Conservation (phyloP, 2,329 filamentous ascomycete genomes). For the Fusarium mangiferae region DNA sequence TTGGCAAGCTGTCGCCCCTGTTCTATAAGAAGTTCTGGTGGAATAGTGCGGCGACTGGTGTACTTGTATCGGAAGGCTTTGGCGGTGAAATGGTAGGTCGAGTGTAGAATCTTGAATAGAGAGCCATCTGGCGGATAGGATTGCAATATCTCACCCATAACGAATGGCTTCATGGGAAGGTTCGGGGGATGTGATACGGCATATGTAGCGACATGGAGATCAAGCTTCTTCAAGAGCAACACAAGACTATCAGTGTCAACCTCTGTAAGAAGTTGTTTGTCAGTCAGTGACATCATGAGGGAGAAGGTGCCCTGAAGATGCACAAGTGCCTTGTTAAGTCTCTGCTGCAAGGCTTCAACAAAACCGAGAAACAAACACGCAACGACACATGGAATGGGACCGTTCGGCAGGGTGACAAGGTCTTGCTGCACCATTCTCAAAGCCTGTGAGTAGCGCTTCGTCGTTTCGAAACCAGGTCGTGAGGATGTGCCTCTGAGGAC, state of each 20-base stretch:
- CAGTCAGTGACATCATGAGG: slow-evolving; percentile 12
- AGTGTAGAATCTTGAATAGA: slow-evolving; percentile 12
- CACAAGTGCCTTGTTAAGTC: slow-evolving; percentile 1
- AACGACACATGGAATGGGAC: slow-evolving; percentile 21
- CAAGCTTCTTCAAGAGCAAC: slow-evolving; percentile 27
- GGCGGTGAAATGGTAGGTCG: slow-evolving; percentile 27
- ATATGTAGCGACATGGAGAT: slow-evolving; percentile 36
- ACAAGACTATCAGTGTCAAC: slow-evolving; percentile 13
- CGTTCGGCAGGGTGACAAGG: slow-evolving; percentile 14
- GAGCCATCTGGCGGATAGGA: slow-evolving; percentile 7
- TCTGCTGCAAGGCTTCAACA: slow-evolving; percentile 23
- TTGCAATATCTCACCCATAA: not conserved
- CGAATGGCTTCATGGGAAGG: not conserved
- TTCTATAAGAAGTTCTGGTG: slow-evolving; percentile 35
- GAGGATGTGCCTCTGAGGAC: not conserved
- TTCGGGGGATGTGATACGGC: slow-evolving; percentile 14
- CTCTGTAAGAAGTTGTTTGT: not conserved
- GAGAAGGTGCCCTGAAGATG: slow-evolving; percentile 27
- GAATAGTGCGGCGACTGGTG: slow-evolving; percentile 8
- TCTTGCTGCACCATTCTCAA: slow-evolving; percentile 28
- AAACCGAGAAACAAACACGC: slow-evolving; percentile 32
- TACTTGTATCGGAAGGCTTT: slow-evolving; percentile 28
- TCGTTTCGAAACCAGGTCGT: not conserved
- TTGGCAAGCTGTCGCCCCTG: slow-evolving; percentile 30
- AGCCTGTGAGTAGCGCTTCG: slow-evolving; percentile 19